phyloP scores from a whole-genome alignment of 1,139 yeast genomes.

The Blastobotrys apis region DNA sequence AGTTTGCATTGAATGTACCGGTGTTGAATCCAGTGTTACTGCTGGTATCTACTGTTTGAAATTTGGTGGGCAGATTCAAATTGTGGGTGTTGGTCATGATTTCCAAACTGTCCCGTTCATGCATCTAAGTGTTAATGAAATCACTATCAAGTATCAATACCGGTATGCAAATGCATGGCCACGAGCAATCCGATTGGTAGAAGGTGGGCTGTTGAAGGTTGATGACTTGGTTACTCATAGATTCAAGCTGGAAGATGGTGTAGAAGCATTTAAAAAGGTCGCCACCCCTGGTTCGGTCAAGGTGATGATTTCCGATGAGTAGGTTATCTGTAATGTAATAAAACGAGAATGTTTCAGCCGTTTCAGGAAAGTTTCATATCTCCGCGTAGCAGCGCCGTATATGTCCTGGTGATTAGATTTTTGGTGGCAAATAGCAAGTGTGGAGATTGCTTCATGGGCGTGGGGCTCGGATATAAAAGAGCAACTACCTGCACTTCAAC shows the following conservation, averaged over 20 bases:
- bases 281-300: slow-evolving; percentile 53
- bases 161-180: slow-evolving; percentile 75
- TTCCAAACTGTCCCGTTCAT: slow-evolving; percentile 70
- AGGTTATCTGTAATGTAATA: background rate
- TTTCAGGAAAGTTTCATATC: too few relatives aligned
- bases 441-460: too few relatives aligned
- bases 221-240: slow-evolving; percentile 73
- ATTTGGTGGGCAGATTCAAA: slow-evolving; percentile 65
- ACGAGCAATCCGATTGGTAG: slow-evolving; percentile 64
- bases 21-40: slow-evolving; percentile 62
- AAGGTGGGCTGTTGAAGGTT: slow-evolving; percentile 56
- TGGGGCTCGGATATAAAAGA: too few relatives aligned
- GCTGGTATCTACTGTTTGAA: slow-evolving; percentile 56
- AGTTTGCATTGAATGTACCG: slow-evolving; percentile 68
- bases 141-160: slow-evolving; percentile 69
- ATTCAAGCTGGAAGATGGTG: slow-evolving; percentile 68
- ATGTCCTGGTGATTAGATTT: too few relatives aligned
- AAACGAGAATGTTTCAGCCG: too few relatives aligned
- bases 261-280: slow-evolving; percentile 73
- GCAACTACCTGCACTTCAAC: too few relatives aligned
- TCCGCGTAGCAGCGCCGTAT: too few relatives aligned
- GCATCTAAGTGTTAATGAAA: slow-evolving; percentile 64
- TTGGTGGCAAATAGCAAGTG: too few relatives aligned
- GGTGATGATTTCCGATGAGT: slow-evolving; percentile 53
- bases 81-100: slow-evolving; percentile 70